Conservation (phyloP, 1,284 basidiomycete species). For the Coniferiporia sulphurascens region DNA sequence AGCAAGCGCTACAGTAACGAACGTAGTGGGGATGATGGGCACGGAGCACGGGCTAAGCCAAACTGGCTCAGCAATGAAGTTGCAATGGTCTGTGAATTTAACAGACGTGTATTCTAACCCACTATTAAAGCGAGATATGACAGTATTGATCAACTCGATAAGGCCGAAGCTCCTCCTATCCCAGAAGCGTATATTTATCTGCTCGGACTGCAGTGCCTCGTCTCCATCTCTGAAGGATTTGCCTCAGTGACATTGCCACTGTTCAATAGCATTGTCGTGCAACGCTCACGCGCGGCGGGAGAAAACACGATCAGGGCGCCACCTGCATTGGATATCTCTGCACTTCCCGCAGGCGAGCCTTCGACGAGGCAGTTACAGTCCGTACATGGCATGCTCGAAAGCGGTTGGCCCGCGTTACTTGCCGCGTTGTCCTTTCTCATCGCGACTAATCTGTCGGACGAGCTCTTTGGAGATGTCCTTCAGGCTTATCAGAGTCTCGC, state of each 20-base stretch:
- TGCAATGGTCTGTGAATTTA: slow-evolving; percentile 63
- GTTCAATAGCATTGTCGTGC: slow-evolving; percentile 62
- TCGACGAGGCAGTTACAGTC: slow-evolving; percentile 51
- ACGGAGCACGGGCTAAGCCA: slow-evolving; percentile 63
- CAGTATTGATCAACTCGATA: slow-evolving; percentile 95
- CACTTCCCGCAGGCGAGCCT: slow-evolving; percentile 54
- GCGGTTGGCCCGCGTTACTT: slow-evolving; percentile 86
- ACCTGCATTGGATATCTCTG: slow-evolving; percentile 60
- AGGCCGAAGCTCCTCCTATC: slow-evolving; percentile 88
- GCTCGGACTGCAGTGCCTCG: slow-evolving; percentile 83
- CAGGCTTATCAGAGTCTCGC: slow-evolving; percentile 81
- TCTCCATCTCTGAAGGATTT: slow-evolving; percentile 86
- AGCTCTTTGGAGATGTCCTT: slow-evolving; percentile 82
- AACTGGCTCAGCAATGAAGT: slow-evolving; percentile 72
- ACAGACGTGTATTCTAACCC: slow-evolving; percentile 6
- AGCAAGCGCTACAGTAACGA: slow-evolving; percentile 73
- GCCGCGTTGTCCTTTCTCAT: slow-evolving; percentile 88
- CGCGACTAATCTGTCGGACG: slow-evolving; percentile 83
- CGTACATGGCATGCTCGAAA: slow-evolving; percentile 75
- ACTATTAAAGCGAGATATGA: neutral
- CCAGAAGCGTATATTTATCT: slow-evolving; percentile 93
- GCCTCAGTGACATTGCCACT: slow-evolving; percentile 67
- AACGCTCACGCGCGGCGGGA: slow-evolving; percentile 59
- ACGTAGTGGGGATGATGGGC: slow-evolving; percentile 68
- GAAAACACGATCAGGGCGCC: slow-evolving; percentile 68